Evolutionary conservation across 164 flowering plant genomes (phyloP), one percentile per base, ranked within the genome.

Genomic region (Protea cynaroides): DNA sequence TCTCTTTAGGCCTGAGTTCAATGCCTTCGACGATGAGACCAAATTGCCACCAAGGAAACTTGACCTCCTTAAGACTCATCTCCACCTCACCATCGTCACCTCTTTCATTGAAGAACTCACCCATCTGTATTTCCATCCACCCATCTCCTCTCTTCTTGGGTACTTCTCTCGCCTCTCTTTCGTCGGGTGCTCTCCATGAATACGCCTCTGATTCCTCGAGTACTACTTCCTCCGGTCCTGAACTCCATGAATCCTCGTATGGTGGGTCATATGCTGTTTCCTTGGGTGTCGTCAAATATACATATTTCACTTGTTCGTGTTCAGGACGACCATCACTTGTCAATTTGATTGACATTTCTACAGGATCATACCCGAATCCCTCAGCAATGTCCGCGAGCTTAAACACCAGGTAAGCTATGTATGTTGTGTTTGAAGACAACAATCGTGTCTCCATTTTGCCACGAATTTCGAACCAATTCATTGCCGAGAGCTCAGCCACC

Each of bases 11-110:
- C 70, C 86, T 73, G 12, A 89, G 56, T 68, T 89, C 92, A 56
- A 89, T 76, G 0, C 96, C 90, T 72, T 89, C 75, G 18, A 89
- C 53, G 24, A 85, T 58, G 15, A 89, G 71, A 4, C 96, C 87
- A 12, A 74, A 25, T 68, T 86, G 85, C 78, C 76, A 9, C 64
- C 73, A 2, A n/a, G n/a, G n/a, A n/a, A n/a, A n/a, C n/a, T 56
- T 65, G 10, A 78, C 59, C 74, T 82, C 87, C 68, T 46, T 29
- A 59, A 84, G 47, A 22, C 65, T 51, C 72, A 83, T 69, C 62
- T 82, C 80, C 61, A 88, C 64, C 13, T 75, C 82, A 34, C 68
- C 76, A 25, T 74, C 78, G 9, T 72, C 76, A n/a, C 66, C 71
- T 1, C 63, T 64, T 0, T 54, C 76, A 25, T 61, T 68, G 21